These are phyloP conservation scores for Didymellaceae sp. DNA, from an alignment of 2,329 filamentous ascomycete species.

Conservation along the genomic window DNA sequence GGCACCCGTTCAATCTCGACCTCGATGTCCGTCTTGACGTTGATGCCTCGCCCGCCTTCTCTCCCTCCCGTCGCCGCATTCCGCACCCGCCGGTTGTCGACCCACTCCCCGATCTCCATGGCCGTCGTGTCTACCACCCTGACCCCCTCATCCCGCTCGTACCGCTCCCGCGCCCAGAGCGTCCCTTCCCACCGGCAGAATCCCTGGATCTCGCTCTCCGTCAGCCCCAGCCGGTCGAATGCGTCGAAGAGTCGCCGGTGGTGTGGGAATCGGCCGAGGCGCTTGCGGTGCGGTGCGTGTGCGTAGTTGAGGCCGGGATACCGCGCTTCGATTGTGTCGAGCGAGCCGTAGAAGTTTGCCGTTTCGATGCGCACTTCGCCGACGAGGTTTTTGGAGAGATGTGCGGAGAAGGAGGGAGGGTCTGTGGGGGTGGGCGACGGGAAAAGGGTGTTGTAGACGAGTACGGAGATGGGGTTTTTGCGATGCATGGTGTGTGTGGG, in stretches of 20 bases:
- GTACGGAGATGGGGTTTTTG: constrained; percentile 69
- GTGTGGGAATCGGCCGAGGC: constrained; percentile 78
- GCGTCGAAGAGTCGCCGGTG: constrained; percentile 78
- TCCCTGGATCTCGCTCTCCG: constrained; percentile 70
- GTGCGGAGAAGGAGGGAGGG: constrained; percentile 72
- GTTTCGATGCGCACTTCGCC: constrained; percentile 81
- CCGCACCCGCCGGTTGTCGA: constrained; percentile 49
- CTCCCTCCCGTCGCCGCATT: constrained; percentile 24
- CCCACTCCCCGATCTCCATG: constrained; percentile 70
- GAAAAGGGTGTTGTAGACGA: constrained; percentile 78
- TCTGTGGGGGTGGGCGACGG: constrained; percentile 71
- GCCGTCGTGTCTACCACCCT: constrained; percentile 74
- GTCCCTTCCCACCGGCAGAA: constrained; percentile 86
- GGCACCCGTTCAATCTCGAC: constrained; percentile 49
- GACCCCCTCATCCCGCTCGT: constrained; percentile 75
- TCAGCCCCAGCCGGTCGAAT: constrained; percentile 73
- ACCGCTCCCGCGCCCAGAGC: constrained; percentile 81
- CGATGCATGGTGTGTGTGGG: constrained; percentile 67
- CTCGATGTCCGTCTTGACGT: constrained; percentile 52
- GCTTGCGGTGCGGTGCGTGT: constrained; percentile 73
- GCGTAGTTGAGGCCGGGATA: constrained; percentile 84
- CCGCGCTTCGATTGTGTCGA: constrained; percentile 80
- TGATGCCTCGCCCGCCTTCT: no score
- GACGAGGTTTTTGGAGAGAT: constrained; percentile 74
- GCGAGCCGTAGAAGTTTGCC: constrained; percentile 77